phyloP scores from a whole-genome alignment of 2,329 filamentous ascomycete genomes.

The Aspergillus vadensis region DNA sequence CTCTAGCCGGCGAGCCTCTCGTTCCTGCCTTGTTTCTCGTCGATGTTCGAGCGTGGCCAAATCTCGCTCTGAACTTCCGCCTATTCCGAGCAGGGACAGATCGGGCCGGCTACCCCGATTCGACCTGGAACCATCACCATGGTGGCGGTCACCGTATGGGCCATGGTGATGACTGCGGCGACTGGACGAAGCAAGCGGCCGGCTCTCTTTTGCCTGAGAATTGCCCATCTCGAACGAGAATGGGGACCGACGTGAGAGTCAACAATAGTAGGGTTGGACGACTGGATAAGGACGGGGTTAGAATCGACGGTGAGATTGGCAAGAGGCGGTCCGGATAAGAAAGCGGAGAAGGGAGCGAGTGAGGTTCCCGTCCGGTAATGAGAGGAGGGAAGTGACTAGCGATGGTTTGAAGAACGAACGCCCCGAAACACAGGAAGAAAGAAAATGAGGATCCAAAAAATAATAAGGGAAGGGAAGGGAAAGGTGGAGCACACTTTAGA shows the following conservation, averaged over 20 bases:
- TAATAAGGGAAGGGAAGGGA: slow-evolving; percentile 1
- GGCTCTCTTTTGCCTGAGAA: slow-evolving; percentile 50
- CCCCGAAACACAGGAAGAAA: slow-evolving; percentile 1
- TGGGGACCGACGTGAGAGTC: slow-evolving; percentile 9
- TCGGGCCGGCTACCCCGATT: slow-evolving; percentile 60
- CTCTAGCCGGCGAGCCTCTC: slow-evolving; percentile 82
- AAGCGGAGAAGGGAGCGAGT: slow-evolving; percentile 21
- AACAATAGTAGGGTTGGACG: neutral
- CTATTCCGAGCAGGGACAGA: slow-evolving; percentile 61
- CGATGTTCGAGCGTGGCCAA: slow-evolving; percentile 59
- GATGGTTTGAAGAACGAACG: neutral
- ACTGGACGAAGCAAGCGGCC: slow-evolving; percentile 32
- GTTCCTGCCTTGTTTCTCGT: slow-evolving; percentile 86
- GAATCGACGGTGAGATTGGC: slow-evolving; percentile 12
- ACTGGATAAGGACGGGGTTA: slow-evolving; percentile 2
- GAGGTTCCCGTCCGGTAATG: slow-evolving; percentile 15
- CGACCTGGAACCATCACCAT: slow-evolving; percentile 47
- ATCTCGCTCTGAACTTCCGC: slow-evolving; percentile 53
- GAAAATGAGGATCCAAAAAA: neutral
- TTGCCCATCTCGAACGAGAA: slow-evolving; percentile 44
- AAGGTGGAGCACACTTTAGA: slow-evolving; percentile 12
- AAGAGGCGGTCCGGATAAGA: slow-evolving; percentile 19
- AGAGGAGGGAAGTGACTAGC: slow-evolving; percentile 6
- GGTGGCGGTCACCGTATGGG: slow-evolving; percentile 32
- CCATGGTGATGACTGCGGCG: slow-evolving; percentile 36